phyloP scores from a whole-genome alignment of 257 asterid species.

The Rauvolfia tetraphylla region DNA sequence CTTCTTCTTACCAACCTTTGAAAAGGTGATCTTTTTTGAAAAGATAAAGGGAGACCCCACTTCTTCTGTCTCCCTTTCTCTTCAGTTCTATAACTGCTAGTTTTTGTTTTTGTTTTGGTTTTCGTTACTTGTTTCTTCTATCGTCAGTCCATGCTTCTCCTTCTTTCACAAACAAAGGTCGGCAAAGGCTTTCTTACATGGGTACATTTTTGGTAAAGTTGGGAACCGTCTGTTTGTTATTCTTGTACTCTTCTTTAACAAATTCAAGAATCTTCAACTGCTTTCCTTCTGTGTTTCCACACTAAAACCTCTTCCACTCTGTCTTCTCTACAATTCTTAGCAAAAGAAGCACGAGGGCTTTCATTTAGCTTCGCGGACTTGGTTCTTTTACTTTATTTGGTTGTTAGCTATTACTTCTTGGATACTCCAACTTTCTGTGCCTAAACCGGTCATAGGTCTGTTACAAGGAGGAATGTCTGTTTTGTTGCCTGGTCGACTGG shows the following conservation, averaged over 20 bases:
- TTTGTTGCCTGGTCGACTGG: background rate
- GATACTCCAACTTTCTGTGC: constrained; percentile 12
- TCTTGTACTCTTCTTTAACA: background rate
- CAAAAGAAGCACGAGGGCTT: background rate
- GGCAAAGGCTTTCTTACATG: constrained; percentile 25
- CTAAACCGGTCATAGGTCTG: background rate
- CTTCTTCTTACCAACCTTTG: constrained; percentile 31
- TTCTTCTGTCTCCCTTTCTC: constrained; percentile 12
- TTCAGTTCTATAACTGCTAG: no score
- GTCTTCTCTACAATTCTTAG: background rate
- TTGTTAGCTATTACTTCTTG: constrained; percentile 9
- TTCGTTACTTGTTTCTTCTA: no score
- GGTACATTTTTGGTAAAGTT: constrained; percentile 2
- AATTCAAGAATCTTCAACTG: background rate
- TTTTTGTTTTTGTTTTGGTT: background rate
- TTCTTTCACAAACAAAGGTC: constrained; percentile 45
- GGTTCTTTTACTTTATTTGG: constrained; percentile 19
- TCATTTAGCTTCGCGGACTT: background rate
- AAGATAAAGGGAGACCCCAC: constrained; percentile 35
- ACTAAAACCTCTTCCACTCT: background rate
- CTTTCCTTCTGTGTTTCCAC: background rate
- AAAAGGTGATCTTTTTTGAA: constrained; percentile 66
- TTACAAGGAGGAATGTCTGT: background rate
- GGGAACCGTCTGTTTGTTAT: background rate
- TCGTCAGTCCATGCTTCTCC: constrained; percentile 5